Evolutionary conservation across 208 protist genomes (phyloP).

Genomic region (Leishmania braziliensis): DNA sequence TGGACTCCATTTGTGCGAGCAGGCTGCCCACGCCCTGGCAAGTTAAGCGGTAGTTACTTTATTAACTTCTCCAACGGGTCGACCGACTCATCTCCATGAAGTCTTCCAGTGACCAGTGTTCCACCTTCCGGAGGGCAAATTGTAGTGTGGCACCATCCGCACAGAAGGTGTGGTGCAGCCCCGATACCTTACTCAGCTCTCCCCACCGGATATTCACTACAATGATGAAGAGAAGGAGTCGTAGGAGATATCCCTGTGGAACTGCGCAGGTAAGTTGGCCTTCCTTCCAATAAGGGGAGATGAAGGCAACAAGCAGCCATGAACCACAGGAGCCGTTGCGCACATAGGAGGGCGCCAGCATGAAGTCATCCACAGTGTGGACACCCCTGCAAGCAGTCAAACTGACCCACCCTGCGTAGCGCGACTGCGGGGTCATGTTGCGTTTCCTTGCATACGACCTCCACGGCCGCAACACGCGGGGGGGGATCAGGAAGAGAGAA

Average conservation of each 20-base stretch:
- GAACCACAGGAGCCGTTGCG: not conserved
- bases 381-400: no score
- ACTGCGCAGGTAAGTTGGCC: not conserved
- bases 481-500: not conserved
- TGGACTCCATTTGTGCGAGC: no score
- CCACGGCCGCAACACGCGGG: not conserved
- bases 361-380: not conserved
- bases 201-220: not conserved
- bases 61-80: no score
- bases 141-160: not conserved
- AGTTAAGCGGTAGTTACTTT: no score
- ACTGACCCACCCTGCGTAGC: not conserved
- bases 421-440: not conserved
- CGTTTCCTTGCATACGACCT: not conserved
- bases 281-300: not conserved
- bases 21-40: no score
- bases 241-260: not conserved
- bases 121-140: not conserved
- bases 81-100: not conserved
- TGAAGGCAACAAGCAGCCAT: not conserved
- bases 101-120: not conserved
- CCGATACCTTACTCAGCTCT: not conserved
- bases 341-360: not conserved
- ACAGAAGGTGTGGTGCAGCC: not conserved
- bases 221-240: not conserved